phyloP scores from a whole-genome alignment of 2,329 filamentous ascomycete genomes.

The Triangularia setosa region DNA sequence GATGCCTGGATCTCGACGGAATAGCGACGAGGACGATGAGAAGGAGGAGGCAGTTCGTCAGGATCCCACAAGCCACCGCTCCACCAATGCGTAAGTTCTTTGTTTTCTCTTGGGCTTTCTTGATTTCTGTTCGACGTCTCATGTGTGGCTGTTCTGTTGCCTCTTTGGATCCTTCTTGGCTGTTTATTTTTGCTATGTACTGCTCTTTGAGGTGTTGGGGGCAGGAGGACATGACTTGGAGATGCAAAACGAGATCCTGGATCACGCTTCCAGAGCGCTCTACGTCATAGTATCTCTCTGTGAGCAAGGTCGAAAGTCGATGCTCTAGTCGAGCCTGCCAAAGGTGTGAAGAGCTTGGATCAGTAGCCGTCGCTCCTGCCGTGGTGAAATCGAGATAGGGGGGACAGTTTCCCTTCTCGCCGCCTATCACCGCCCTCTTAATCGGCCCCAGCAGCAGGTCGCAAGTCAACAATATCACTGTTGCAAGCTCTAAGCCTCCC shows the following conservation, averaged over 20 bases:
- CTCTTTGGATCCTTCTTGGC: background rate
- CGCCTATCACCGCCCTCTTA: background rate
- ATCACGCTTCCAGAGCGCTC: background rate
- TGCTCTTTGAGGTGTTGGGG: background rate
- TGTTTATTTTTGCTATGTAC: background rate
- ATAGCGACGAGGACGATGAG: slow-evolving; percentile 88
- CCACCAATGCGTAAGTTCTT: slow-evolving; percentile 71
- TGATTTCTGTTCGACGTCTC: background rate
- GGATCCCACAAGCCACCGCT: slow-evolving; percentile 67
- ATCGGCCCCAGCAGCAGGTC: background rate
- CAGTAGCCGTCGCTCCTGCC: background rate
- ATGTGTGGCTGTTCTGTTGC: background rate
- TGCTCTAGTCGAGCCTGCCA: background rate
- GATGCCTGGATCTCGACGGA: slow-evolving; percentile 78
- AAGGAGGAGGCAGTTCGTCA: slow-evolving; percentile 71
- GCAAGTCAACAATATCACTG: background rate
- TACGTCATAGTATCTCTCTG: background rate
- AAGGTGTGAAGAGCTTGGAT: background rate
- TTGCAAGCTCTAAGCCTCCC: background rate
- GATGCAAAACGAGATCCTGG: background rate
- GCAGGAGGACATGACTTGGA: background rate
- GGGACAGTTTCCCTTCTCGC: background rate
- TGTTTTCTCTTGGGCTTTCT: slow-evolving; percentile 1
- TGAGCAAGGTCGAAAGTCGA: background rate
- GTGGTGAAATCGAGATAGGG: background rate